Evolutionary conservation across 2,329 filamentous ascomycete species (phyloP), one percentile per base, ranked within the genome.

Genomic region (Immersiporthe knoxdaviesiana): DNA sequence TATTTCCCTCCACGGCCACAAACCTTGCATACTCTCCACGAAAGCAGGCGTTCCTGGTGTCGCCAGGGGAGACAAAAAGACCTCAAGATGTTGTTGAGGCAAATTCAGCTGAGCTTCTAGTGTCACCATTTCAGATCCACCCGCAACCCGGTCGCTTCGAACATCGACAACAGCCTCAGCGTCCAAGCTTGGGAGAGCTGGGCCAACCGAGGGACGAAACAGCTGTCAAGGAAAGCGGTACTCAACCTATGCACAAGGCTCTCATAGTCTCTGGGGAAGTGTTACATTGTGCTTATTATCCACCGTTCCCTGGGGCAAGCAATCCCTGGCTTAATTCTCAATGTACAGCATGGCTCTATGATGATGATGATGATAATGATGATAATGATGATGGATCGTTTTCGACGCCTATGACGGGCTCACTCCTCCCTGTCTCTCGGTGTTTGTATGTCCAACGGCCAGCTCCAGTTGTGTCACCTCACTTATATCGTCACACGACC

Each of bases 281-380:
- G 11, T 54, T 27, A 12, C 50, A 14, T 14, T 6, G 41, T 44
- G 41, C 50, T 54, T 54, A 2, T 54, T 24, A n/a, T 11, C 3
- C n/a, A n/a, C 27, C 52, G 7, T 30, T 5, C 18, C 1, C n/a
- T n/a, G 5, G 24, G 24, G 5, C 24, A 56, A 2, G 50, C 27
- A 30, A 3, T 18, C 7, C 2, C 2, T 32, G 14, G 12, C 14
- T 30, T 30, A 16, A 7, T 1, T 56, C 1, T 27, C 18, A 24
- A 32, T 12, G 6, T 56, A 16, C 14, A 2, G 52, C 24, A 56
- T 18, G 27, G 73, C 71, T 62, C 32, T 50, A 27, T 64, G n/a
- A 21, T 78, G 74, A 73, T 77, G 75, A 74, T 61, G 37, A 12
- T 10, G 37, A 39, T 12, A 2, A 39, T 39, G 37, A 12, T 52